Evolutionary conservation across 306 rosid species (phyloP).

Genomic region (Neltuma alba): DNA sequence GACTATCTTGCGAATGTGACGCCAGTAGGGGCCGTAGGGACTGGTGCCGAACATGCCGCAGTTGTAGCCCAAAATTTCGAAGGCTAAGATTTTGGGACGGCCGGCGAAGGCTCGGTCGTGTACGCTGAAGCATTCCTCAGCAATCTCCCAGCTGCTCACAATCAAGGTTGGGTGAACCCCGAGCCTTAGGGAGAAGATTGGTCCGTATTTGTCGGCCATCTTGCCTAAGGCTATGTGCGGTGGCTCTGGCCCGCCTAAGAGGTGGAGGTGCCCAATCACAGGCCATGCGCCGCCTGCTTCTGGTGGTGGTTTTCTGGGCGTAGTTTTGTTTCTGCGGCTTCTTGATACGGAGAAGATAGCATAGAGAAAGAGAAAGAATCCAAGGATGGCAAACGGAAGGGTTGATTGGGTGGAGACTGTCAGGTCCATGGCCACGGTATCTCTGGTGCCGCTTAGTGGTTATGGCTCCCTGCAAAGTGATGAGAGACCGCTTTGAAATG

Average conservation of each 20-base stretch:
- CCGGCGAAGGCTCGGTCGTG: neutral
- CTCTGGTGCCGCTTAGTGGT: neutral
- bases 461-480: neutral
- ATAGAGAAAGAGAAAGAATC: neutral
- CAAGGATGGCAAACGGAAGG: neutral
- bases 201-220: conserved; percentile 23
- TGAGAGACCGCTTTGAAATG: neutral
- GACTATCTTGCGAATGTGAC: conserved; percentile 42
- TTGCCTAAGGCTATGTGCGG: neutral
- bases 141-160: too few species aligned
- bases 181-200: neutral
- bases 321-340: neutral
- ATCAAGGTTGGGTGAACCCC: conserved; percentile 1
- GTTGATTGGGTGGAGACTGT: neutral
- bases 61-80: too few species aligned
- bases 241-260: too few species aligned
- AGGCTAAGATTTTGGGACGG: conserved; percentile 5
- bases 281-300: too few species aligned
- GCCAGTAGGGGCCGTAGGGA: conserved; percentile 49
- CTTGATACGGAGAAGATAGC: neutral
- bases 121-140: too few species aligned
- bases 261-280: too few species aligned
- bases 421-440: neutral
- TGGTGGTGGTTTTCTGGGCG: neutral
- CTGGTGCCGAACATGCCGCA: conserved; percentile 35